Evolutionary conservation across 768 basidiomycete genomes (phyloP).

Genomic region (Boletales sp.): DNA sequence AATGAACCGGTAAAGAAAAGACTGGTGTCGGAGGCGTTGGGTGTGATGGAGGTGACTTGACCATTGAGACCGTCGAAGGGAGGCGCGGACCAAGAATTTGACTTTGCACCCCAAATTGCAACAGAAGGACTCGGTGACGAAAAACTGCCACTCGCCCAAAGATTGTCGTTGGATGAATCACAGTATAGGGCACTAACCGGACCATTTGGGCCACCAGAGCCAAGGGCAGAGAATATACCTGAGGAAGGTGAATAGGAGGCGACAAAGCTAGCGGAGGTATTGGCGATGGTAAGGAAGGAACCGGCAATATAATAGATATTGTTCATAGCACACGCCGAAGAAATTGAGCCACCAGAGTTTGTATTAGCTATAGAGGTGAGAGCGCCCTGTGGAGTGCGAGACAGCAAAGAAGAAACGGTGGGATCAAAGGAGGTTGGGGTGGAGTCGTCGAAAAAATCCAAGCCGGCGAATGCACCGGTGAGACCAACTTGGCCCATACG

Average conservation of each 20-base stretch:
- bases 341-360: constrained; percentile 73
- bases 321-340: constrained; percentile 67
- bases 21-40: constrained; percentile 66
- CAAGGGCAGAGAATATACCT: constrained; percentile 57
- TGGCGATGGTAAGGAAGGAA: constrained; percentile 70
- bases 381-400: constrained; percentile 60
- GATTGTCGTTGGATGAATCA: constrained; percentile 56
- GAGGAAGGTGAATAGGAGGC: constrained; percentile 68
- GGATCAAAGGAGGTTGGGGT: constrained; percentile 62
- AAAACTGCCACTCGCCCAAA: constrained; percentile 82
- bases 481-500: constrained; percentile 92
- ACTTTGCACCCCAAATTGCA: constrained; percentile 65
- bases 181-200: constrained; percentile 74
- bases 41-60: constrained; percentile 70
- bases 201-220: constrained; percentile 69
- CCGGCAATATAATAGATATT: constrained; percentile 79
- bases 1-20: constrained; percentile 91
- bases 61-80: constrained; percentile 78
- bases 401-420: constrained; percentile 66
- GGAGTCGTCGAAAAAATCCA: constrained; percentile 69
- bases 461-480: constrained; percentile 83
- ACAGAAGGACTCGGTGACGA: constrained; percentile 63
- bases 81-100: constrained; percentile 67
- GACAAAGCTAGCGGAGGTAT: constrained; percentile 62
- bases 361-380: constrained; percentile 73